Evolutionary conservation across 2,329 filamentous ascomycete species (phyloP), one percentile per base, ranked within the genome.

Genomic region (Sporothrix protearum): DNA sequence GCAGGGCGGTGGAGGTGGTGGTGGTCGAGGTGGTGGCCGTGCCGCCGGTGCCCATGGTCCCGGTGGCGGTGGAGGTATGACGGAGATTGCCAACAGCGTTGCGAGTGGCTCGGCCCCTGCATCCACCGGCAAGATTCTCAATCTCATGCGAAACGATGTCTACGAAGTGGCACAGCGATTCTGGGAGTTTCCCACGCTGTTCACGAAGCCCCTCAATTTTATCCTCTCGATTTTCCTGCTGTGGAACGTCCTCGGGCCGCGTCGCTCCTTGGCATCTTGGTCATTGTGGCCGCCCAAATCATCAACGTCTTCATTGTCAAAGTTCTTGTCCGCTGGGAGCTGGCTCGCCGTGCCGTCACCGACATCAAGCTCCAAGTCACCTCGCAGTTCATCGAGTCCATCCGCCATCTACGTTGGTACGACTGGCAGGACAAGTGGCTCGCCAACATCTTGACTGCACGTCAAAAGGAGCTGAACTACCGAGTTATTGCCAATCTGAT

Each of bases 41-140:
- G 59, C 72, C 4, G 61, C 64, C 14, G 71, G 68, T 14, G 69
- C 45, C 5, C 68, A 63, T 10, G 67, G 66, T 2, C 36, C 69
- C 75, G 22, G 53, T 45, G 14, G 75, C 71, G 36, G 71, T 72
- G 45, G 16, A 30, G 47, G 70, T n/a, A 61, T 71, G 61, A 36
- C 66, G 12, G 69, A 69, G 19, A 68, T 73, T 30, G 57, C 57
- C 45, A 42, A 69, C 42, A 68, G 61, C 19, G 49, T 64, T 2
- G 53, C 49, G 10, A 67, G 67, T 22, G 72, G 82, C 86, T 71
- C 73, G 2, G 70, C 73, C 2, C 87, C 91, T 1, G 93, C 94
- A 0, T 93, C 92, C 0, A 95, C 94, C 81, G 94, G 94, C 8
- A 97, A 97, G 78, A 96, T 97, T 68, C 86, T 97, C 73, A 97